A percentile compares a stretch with the other conserved stretches of the same genome.
These are phyloP conservation scores for Citropsis articulata DNA, from an alignment of 345 rosid genomes.

Conservation along the genomic window DNA sequence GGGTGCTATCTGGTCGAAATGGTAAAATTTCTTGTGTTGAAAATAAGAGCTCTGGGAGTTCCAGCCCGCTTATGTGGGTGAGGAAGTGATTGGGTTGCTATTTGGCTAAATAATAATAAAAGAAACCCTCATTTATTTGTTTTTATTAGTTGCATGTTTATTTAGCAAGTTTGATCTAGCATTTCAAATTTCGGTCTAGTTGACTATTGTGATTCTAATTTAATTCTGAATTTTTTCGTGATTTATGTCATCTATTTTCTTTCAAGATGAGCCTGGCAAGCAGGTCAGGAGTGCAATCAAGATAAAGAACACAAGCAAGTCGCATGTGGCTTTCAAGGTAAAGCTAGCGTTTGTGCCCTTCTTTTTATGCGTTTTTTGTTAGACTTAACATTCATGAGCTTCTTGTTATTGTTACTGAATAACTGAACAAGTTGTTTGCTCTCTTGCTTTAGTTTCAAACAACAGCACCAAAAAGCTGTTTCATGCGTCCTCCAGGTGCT, in stretches of 20 bases:
- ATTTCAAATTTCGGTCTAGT: neutral
- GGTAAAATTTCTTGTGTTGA: too few relatives aligned
- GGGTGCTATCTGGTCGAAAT: too few relatives aligned
- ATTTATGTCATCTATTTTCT: neutral
- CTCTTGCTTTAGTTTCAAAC: slow-evolving; percentile 82
- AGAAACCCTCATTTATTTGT: too few relatives aligned
- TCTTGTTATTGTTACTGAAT: neutral
- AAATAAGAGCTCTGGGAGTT: too few relatives aligned
- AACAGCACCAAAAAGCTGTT: slow-evolving; percentile 97
- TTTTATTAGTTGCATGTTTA: too few relatives aligned
- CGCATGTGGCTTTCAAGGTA: slow-evolving; percentile 93
- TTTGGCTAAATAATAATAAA: too few relatives aligned
- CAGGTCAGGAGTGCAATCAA: slow-evolving; percentile 92
- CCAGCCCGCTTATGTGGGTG: too few relatives aligned
- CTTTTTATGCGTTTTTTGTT: neutral
- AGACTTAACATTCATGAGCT: neutral
- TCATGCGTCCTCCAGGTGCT: slow-evolving; percentile 99
- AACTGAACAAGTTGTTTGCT: slow-evolving; percentile 1
- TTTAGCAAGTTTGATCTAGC: neutral
- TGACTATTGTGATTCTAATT: neutral
- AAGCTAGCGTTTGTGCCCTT: neutral
- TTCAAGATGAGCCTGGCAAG: slow-evolving; percentile 96
- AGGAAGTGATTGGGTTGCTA: too few relatives aligned
- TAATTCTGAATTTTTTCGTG: neutral
- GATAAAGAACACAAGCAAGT: slow-evolving; percentile 93